phyloP scores from a whole-genome alignment of 768 basidiomycete genomes.

The Phanerochaete sordida region DNA sequence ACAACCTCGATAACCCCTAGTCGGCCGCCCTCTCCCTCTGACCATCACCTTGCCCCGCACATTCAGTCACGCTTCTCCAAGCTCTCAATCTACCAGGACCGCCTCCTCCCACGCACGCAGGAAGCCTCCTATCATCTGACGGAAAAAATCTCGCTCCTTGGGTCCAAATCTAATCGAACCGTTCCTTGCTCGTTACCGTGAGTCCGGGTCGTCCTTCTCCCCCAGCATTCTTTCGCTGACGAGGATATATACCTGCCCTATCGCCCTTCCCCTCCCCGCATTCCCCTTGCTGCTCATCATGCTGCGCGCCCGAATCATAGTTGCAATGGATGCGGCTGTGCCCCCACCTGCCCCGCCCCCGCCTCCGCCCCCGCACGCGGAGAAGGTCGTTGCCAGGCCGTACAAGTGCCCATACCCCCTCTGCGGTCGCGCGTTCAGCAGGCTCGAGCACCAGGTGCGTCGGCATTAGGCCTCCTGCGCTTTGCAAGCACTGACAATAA shows the following conservation, averaged over 20 bases:
- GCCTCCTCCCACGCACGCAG: slow-evolving; percentile 1
- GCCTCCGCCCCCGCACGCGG: slow-evolving; percentile 23
- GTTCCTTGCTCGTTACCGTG: not conserved
- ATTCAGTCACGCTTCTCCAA: not conserved
- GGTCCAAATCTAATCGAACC: not conserved
- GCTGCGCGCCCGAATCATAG: slow-evolving; percentile 1
- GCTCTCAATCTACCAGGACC: not conserved
- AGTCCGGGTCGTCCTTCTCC: not conserved
- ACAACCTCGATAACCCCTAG: slow-evolving; percentile 1
- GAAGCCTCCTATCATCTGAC: slow-evolving; percentile 1
- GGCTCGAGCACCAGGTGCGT: slow-evolving; percentile 91
- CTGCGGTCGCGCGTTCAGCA: slow-evolving; percentile 93
- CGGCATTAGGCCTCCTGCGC: not conserved
- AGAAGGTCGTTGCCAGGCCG: slow-evolving; percentile 57
- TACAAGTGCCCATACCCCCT: slow-evolving; percentile 95
- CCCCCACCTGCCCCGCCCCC: slow-evolving; percentile 18
- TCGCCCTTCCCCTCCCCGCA: not conserved
- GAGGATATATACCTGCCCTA: not conserved
- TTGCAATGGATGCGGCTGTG: slow-evolving; percentile 18
- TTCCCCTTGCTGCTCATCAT: not conserved
- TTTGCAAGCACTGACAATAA: not conserved
- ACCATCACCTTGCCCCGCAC: not conserved
- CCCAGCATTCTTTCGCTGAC: not conserved
- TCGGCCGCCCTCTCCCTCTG: not conserved
- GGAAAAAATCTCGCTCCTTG: not conserved